Evolutionary conservation across 2,329 filamentous ascomycete species (phyloP).

Genomic region (Phialophora chinensis): DNA sequence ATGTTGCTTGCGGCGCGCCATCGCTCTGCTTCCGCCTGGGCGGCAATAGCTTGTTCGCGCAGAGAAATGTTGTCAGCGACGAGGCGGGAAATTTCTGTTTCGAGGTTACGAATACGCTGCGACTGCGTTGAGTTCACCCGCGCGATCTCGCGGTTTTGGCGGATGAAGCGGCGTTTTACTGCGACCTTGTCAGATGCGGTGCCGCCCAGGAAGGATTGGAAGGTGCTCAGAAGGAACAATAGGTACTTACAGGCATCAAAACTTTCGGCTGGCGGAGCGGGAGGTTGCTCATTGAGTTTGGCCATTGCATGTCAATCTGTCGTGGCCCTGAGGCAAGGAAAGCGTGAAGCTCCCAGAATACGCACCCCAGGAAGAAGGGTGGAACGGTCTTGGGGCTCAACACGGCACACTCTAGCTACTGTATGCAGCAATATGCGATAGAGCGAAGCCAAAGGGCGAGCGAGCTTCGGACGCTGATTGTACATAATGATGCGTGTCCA

Average conservation of each 20-base stretch:
- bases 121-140: slow-evolving; percentile 69
- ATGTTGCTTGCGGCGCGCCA: slow-evolving; percentile 53
- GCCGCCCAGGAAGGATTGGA: not conserved
- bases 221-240: not conserved
- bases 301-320: slow-evolving; percentile 49
- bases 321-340: not conserved
- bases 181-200: slow-evolving; percentile 8
- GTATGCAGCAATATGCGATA: slow-evolving; percentile 9
- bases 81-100: slow-evolving; percentile 66
- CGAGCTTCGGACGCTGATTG: not conserved
- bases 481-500: not conserved
- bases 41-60: slow-evolving; percentile 62
- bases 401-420: not conserved
- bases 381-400: not conserved
- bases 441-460: slow-evolving; percentile 8
- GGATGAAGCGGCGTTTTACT: slow-evolving; percentile 69
- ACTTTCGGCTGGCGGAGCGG: slow-evolving; percentile 51
- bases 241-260: slow-evolving; percentile 54
- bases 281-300: slow-evolving; percentile 54
- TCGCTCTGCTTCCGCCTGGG: slow-evolving; percentile 61
- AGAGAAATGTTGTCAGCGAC: slow-evolving; percentile 66
- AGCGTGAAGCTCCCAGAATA: not conserved
- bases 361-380: not conserved
- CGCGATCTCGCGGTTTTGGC: slow-evolving; percentile 71
- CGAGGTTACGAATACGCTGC: slow-evolving; percentile 66